phyloP scores from a whole-genome alignment of 208 protist genomes.

The Naegleria lovaniensis region DNA sequence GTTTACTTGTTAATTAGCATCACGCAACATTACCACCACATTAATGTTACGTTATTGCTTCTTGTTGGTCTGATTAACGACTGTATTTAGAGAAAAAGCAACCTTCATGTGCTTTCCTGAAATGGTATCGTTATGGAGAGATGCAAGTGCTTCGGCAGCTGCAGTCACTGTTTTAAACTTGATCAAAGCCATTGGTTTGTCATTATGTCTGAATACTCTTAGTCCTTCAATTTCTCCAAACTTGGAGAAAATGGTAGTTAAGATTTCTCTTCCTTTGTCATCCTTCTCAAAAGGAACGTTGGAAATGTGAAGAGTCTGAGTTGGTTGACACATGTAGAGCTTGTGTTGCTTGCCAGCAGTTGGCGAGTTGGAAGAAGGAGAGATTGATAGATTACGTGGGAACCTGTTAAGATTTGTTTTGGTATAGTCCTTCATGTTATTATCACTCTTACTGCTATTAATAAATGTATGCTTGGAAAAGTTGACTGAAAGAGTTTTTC shows the following conservation, averaged over 20 bases:
- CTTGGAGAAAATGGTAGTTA: not conserved
- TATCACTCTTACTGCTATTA: not conserved
- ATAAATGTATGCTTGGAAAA: not conserved
- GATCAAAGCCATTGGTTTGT: not conserved
- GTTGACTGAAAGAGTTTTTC: not conserved
- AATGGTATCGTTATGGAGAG: not conserved
- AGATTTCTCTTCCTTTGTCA: not conserved
- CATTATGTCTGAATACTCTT: not conserved
- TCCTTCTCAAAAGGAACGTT: not conserved
- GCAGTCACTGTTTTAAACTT: not conserved
- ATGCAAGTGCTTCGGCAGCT: not conserved
- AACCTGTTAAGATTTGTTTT: constrained; percentile 10
- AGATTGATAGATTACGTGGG: not conserved
- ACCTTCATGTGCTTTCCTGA: not conserved
- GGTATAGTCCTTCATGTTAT: not conserved
- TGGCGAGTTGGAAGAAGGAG: not conserved
- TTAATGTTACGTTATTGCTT: not conserved
- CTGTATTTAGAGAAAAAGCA: not conserved
- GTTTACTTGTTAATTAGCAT: too few species aligned
- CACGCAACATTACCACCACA: not conserved
- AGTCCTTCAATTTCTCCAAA: not conserved
- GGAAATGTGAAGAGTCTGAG: constrained; percentile 9
- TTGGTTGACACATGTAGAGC: constrained; percentile 13
- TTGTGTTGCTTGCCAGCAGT: not conserved
- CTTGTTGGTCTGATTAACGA: not conserved